Conservation (phyloP, 2,329 filamentous ascomycete species). For the Phyllosticta citribraziliensis region DNA sequence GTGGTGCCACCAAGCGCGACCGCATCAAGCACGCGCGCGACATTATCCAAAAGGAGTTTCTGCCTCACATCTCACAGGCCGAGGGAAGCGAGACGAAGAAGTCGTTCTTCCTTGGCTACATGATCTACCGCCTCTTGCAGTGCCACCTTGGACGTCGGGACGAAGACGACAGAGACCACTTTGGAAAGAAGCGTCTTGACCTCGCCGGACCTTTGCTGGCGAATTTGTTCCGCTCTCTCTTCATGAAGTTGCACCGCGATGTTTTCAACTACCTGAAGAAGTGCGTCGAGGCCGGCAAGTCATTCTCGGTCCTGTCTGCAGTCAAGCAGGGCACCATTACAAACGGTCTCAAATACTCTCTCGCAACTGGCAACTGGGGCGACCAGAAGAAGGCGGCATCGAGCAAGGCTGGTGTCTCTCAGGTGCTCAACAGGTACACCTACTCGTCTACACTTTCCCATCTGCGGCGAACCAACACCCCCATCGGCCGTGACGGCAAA, state of each 20-base stretch:
- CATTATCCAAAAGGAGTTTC: conserved; percentile 90
- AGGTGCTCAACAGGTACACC: conserved; percentile 95
- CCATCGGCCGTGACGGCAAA: conserved; percentile 94
- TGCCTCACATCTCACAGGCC: conserved; percentile 91
- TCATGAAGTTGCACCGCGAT: conserved; percentile 83
- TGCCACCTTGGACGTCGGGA: conserved; percentile 88
- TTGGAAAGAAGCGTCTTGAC: conserved; percentile 96
- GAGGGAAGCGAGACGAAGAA: conserved; percentile 94
- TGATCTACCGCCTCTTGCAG: conserved; percentile 93
- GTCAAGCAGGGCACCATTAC: conserved; percentile 87
- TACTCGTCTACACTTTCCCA: conserved; percentile 95
- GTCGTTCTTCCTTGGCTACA: conserved; percentile 97
- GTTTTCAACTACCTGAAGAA: conserved; percentile 84
- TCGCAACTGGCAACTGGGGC: conserved; percentile 98
- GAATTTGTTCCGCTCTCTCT: conserved; percentile 89
- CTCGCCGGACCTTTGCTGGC: conserved; percentile 87
- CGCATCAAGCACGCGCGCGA: conserved; percentile 89
- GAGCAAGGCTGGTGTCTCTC: conserved; percentile 92
- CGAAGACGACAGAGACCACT: conserved; percentile 95
- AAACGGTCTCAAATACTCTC: conserved; percentile 89
- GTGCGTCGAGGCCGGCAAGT: conserved; percentile 78
- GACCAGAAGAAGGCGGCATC: conserved; percentile 97
- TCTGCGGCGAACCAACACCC: conserved; percentile 93
- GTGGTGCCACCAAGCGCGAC: conserved; percentile 67
- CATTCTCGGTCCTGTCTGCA: conserved; percentile 84